Conservation (phyloP, 2,329 filamentous ascomycete genomes). For the Sarocladium oryzae region DNA sequence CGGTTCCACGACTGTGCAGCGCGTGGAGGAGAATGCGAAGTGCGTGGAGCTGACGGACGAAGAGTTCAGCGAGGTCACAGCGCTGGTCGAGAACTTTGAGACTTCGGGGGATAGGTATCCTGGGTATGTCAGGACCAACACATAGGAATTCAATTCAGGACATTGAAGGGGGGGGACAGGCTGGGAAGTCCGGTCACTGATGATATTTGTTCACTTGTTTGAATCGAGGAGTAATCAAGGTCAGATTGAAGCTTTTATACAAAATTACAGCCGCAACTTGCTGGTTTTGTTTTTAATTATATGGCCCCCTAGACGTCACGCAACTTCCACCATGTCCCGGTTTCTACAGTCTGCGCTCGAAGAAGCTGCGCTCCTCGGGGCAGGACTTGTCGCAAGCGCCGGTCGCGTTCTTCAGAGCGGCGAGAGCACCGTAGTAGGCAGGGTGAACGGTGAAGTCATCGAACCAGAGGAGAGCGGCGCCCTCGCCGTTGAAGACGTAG, state of each 20-base stretch:
- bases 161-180: too few relatives aligned
- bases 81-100: slow-evolving; percentile 40
- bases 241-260: too few relatives aligned
- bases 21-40: slow-evolving; percentile 55
- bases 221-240: too few relatives aligned
- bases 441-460: slow-evolving; percentile 35
- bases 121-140: slow-evolving; percentile 13
- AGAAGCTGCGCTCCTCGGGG: background rate
- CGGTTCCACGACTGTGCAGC: slow-evolving; percentile 49
- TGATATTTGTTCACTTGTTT: too few relatives aligned
- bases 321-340: background rate
- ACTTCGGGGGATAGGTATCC: slow-evolving; percentile 44
- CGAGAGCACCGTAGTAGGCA: slow-evolving; percentile 31
- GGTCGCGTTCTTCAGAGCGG: slow-evolving; percentile 27
- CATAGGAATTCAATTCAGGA: background rate
- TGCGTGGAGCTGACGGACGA: slow-evolving; percentile 40
- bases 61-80: slow-evolving; percentile 45
- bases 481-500: slow-evolving; percentile 31
- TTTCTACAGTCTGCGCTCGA: background rate
- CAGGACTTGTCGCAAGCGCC: slow-evolving; percentile 10
- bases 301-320: too few relatives aligned
- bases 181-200: too few relatives aligned
- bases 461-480: slow-evolving; percentile 35
- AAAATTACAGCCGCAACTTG: background rate
- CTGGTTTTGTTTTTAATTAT: background rate